phyloP scores from a whole-genome alignment of 2,329 filamentous ascomycete species.

The Trichoderma sp. region DNA sequence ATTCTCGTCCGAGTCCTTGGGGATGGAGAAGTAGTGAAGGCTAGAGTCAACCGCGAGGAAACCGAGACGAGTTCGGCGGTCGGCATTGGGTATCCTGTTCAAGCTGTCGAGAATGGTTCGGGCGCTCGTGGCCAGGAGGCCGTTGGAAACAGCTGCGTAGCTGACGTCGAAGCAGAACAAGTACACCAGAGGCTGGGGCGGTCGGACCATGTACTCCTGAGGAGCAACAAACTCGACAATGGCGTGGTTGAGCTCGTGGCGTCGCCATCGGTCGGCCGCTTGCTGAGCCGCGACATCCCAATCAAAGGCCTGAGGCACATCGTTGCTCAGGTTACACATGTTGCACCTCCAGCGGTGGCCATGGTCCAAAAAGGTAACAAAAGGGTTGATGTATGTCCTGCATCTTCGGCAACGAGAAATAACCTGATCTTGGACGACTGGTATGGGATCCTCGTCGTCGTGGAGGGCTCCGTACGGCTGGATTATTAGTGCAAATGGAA shows the following conservation, averaged over 20 bases:
- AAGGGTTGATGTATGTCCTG: constrained; percentile 96
- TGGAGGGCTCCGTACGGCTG: constrained; percentile 93
- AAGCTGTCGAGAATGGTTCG: constrained; percentile 93
- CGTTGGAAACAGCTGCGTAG: constrained; percentile 84
- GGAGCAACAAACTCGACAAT: constrained; percentile 97
- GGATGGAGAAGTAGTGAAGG: constrained; percentile 94
- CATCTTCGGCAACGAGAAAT: constrained; percentile 96
- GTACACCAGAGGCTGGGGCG: constrained; percentile 92
- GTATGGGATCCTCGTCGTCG: constrained; percentile 87
- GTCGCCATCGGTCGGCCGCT: constrained; percentile 86
- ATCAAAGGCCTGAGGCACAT: constrained; percentile 98
- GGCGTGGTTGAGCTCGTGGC: constrained; percentile 91
- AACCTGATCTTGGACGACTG: constrained; percentile 92
- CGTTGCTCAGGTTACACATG: constrained; percentile 98
- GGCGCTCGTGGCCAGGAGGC: constrained; percentile 87
- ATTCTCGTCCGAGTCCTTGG: constrained; percentile 81
- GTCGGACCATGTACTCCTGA: constrained; percentile 99
- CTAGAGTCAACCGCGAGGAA: constrained; percentile 96
- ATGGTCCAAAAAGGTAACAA: constrained; percentile 93
- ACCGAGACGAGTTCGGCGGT: constrained; percentile 85
- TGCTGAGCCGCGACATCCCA: constrained; percentile 95
- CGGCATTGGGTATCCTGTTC: constrained; percentile 96
- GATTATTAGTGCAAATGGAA: constrained; percentile 93
- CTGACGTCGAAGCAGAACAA: constrained; percentile 95
- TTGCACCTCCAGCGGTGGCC: constrained; percentile 99